Conservation (phyloP, 208 protist genomes). For the Leishmania amazonensis region DNA sequence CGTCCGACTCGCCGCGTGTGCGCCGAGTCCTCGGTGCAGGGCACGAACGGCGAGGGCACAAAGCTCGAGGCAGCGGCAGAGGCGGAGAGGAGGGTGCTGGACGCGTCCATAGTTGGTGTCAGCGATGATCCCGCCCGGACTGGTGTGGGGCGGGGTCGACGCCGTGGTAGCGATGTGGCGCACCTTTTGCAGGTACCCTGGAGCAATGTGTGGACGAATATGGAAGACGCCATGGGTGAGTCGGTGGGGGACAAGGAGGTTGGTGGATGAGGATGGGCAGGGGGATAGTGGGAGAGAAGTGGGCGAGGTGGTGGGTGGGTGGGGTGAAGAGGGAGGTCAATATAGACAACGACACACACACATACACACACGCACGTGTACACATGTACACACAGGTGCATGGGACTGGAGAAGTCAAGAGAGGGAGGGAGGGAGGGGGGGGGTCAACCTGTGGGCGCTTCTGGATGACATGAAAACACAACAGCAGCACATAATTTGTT, state of each 20-base stretch:
- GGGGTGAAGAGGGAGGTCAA: neutral
- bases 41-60: slow-evolving; percentile 39
- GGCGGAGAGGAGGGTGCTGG: neutral
- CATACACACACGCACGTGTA: neutral
- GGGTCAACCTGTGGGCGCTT: too few species aligned
- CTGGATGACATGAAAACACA: too few species aligned
- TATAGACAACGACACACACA: neutral
- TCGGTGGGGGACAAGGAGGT: neutral
- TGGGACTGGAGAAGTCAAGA: neutral
- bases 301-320: neutral
- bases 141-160: neutral
- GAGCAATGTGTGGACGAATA: neutral
- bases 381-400: neutral
- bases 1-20: slow-evolving; percentile 26
- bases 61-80: neutral
- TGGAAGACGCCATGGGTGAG: neutral
- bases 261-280: neutral
- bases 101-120: neutral
- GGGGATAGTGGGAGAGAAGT: neutral
- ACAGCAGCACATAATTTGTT: too few species aligned
- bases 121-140: neutral
- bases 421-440: neutral
- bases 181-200: neutral
- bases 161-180: neutral
- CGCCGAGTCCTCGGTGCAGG: slow-evolving; percentile 57